Evolutionary conservation across 345 rosid genomes (phyloP).

Genomic region (Toxicodendron radicans): DNA sequence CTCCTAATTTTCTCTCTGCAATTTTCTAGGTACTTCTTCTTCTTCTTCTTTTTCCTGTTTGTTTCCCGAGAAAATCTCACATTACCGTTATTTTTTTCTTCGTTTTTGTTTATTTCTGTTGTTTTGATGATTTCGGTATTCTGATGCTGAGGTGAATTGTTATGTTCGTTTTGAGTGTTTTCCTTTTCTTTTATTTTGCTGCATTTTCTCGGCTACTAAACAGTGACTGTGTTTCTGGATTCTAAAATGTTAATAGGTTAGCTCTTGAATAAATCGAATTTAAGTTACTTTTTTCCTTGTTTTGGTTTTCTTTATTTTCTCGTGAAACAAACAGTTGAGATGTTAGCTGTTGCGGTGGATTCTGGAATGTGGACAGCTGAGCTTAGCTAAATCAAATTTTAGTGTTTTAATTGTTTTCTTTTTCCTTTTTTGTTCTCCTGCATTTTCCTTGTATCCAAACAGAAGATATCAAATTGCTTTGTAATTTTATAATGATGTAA

Average conservation of each 20-base stretch:
- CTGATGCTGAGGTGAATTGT: neutral
- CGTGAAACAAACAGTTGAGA: neutral
- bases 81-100: too few relatives aligned
- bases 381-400: neutral
- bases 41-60: slow-evolving; percentile 8
- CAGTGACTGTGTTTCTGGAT: neutral
- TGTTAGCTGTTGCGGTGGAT: slow-evolving; percentile 2
- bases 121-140: neutral
- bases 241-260: neutral
- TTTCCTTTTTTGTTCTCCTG: neutral
- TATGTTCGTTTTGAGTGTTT: neutral
- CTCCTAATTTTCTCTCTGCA: neutral
- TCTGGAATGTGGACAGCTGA: neutral
- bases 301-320: slow-evolving; percentile 17
- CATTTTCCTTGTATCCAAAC: neutral
- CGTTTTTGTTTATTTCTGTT: too few relatives aligned
- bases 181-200: neutral
- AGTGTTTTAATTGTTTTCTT: neutral
- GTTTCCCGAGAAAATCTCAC: slow-evolving; percentile 17
- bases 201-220: neutral
- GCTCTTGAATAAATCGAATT: neutral
- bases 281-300: neutral
- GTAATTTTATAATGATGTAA: neutral
- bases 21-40: slow-evolving; percentile 3
- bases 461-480: neutral